Base-by-base conservation (phyloP, 73 alveolate genomes). In the Paramecium bursaria region DNA sequence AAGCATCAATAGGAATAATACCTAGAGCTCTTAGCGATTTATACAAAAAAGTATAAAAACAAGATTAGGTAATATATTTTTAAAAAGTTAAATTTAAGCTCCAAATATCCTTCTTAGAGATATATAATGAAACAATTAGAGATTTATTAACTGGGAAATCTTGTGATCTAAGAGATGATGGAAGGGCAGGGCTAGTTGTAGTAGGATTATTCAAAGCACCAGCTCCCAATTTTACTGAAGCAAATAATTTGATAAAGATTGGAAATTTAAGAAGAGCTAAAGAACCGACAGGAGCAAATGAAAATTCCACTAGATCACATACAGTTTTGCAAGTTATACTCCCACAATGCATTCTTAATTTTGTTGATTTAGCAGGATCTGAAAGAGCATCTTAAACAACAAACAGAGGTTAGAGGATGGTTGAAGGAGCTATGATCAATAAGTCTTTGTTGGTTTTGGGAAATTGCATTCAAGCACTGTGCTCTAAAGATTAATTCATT, bases 231-330 rank as follows among this genome's bases (percentile, higher is more conserved):
- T 79, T 96, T n/a, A 91, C 74, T 21, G 94, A 95, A 74, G 92
- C 94, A 25, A 82, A 73, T 26, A 88, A 91, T 21, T 47, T 90
- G 30, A 93, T 97, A 25, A 86, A 85, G 22, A 73, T 61, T 30
- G 89, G 89, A 3, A 54, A 79, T 19, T 39, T 46, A 6, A 79
- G 89, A 79, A 79, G 89, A 79, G 89, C 57, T 10, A 79, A 53
- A 48, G 99, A 94, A 82, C 97, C 98, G 3, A 95, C 99, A 13
- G 97, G 97, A 42, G 97, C 97, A 3, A 95, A 95, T 73, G 97
- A 95, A 73, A 94, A 97, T 46, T 76, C 92, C 22, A 75, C 94
- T 26, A 39, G 97, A 25, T 92, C 97, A 1, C 97, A 92, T 53
- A 93, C 97, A 10, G 92, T 92, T 13, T 80, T 92, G 54, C 73